A percentile compares a stretch with the other conserved stretches of the same genome.
Conservation (phyloP, 2,329 filamentous ascomycete species). For the Cladosporium colombiae region DNA sequence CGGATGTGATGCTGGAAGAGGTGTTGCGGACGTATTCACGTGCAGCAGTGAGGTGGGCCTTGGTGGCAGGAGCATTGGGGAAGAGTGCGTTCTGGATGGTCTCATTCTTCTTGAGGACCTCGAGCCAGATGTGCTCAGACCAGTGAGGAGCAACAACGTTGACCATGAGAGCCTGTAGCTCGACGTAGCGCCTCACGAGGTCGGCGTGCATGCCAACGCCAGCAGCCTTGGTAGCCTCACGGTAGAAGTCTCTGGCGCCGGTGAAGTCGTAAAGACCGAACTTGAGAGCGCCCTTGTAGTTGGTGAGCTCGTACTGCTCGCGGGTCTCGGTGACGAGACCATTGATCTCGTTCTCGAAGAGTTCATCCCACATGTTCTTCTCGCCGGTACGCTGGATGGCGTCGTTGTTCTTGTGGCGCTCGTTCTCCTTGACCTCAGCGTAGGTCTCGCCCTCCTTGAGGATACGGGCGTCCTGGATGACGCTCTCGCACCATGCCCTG, state of each 20-base stretch:
- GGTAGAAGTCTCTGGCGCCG: slow-evolving; percentile 86
- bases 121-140: slow-evolving; percentile 91
- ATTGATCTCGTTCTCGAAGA: slow-evolving; percentile 95
- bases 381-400: slow-evolving; percentile 72
- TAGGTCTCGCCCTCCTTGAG: slow-evolving; percentile 48
- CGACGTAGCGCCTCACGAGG: slow-evolving; percentile 75
- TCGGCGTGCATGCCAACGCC: slow-evolving; percentile 86
- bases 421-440: slow-evolving; percentile 42
- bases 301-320: slow-evolving; percentile 73
- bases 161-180: slow-evolving; percentile 81
- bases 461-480: slow-evolving; percentile 62
- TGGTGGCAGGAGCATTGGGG: slow-evolving; percentile 67
- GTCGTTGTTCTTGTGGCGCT: slow-evolving; percentile 53
- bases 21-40: slow-evolving; percentile 78
- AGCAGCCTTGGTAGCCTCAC: slow-evolving; percentile 74
- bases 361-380: slow-evolving; percentile 76
- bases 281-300: slow-evolving; percentile 86
- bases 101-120: slow-evolving; percentile 74
- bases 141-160: slow-evolving; percentile 88
- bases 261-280: slow-evolving; percentile 84
- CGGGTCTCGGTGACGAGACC: slow-evolving; percentile 74
- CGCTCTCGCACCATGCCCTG: slow-evolving; percentile 90
- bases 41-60: slow-evolving; percentile 71
- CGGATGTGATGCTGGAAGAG: slow-evolving; percentile 77
- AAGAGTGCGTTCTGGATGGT: slow-evolving; percentile 79